These are phyloP conservation scores for Calophaca sinica DNA, from an alignment of 306 rosid species.

Conservation along the genomic window DNA sequence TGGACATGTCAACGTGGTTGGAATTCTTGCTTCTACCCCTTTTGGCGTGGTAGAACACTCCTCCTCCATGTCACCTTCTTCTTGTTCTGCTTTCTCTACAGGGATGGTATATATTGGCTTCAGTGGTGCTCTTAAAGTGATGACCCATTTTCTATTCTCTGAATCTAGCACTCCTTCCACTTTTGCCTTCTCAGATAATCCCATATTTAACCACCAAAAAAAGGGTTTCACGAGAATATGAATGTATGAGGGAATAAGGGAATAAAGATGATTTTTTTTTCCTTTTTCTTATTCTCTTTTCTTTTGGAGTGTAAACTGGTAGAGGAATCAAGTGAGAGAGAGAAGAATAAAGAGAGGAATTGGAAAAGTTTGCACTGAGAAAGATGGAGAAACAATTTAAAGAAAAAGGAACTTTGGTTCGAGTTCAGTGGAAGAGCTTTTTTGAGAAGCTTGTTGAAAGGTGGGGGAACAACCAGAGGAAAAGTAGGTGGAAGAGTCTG, in stretches of 20 bases:
- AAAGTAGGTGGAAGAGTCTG: slow-evolving; percentile 32
- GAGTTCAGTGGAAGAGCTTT: slow-evolving; percentile 41
- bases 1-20: slow-evolving; percentile 67
- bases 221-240: slow-evolving; percentile 7
- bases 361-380: slow-evolving; percentile 45
- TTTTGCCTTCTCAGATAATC: slow-evolving; percentile 34
- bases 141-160: slow-evolving; percentile 68
- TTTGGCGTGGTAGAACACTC: slow-evolving; percentile 77
- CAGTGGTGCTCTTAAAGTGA: slow-evolving; percentile 63
- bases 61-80: slow-evolving; percentile 41
- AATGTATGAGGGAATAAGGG: slow-evolving; percentile 47
- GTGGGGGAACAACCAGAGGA: slow-evolving; percentile 45
- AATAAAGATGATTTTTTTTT: slow-evolving; percentile 19
- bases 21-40: slow-evolving; percentile 69
- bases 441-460: slow-evolving; percentile 42
- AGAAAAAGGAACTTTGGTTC: slow-evolving; percentile 30
- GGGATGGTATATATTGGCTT: slow-evolving; percentile 65
- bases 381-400: slow-evolving; percentile 33
- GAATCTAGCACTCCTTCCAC: slow-evolving; percentile 55
- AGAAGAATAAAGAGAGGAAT: slow-evolving; percentile 45
- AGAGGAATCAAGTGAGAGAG: slow-evolving; percentile 55
- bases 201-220: slow-evolving; percentile 58
- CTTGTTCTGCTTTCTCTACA: slow-evolving; percentile 35
- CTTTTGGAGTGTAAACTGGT: slow-evolving; percentile 37
- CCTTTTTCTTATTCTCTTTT: neutral